These are phyloP conservation scores for Cucurbita maxima DNA, from an alignment of 306 rosid species.

Conservation along the genomic window DNA sequence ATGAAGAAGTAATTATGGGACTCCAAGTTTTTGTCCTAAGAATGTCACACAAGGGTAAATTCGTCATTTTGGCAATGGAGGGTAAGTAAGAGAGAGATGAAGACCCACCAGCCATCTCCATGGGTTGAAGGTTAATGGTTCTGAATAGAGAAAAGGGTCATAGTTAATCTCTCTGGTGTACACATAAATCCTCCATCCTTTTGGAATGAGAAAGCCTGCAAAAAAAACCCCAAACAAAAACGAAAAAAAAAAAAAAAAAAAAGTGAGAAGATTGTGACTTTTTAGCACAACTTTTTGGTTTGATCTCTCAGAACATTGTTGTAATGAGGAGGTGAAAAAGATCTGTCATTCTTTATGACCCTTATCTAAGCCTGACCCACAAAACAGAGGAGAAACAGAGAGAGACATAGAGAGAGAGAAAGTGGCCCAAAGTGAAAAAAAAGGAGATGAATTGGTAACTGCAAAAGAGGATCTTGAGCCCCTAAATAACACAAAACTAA, in stretches of 20 bases:
- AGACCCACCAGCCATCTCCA: constrained; percentile 94
- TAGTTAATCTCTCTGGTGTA: constrained; percentile 88
- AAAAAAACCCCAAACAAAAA: not conserved
- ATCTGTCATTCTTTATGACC: constrained; percentile 7
- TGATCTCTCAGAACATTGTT: not conserved
- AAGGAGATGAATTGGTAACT: constrained; percentile 1
- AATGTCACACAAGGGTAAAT: not conserved
- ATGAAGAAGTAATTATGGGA: constrained; percentile 43
- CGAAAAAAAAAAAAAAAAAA: not conserved
- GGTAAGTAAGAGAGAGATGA: not conserved
- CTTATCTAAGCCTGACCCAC: constrained; percentile 14
- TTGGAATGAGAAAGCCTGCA: constrained; percentile 77
- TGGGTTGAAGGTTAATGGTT: constrained; percentile 72
- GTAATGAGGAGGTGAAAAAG: constrained; percentile 2
- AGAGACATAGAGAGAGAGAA: not conserved
- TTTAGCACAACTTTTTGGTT: not conserved
- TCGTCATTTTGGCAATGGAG: not conserved
- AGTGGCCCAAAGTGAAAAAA: not conserved
- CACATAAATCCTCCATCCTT: constrained; percentile 93
- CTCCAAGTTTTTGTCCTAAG: constrained; percentile 58
- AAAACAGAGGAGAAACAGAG: not conserved
- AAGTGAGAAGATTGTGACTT: not conserved
- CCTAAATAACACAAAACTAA: not conserved
- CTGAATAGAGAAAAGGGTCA: constrained; percentile 57
- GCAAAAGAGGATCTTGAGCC: constrained; percentile 1